Evolutionary conservation across 768 basidiomycete species (phyloP).

Genomic region (Hemileccinum impolitum): DNA sequence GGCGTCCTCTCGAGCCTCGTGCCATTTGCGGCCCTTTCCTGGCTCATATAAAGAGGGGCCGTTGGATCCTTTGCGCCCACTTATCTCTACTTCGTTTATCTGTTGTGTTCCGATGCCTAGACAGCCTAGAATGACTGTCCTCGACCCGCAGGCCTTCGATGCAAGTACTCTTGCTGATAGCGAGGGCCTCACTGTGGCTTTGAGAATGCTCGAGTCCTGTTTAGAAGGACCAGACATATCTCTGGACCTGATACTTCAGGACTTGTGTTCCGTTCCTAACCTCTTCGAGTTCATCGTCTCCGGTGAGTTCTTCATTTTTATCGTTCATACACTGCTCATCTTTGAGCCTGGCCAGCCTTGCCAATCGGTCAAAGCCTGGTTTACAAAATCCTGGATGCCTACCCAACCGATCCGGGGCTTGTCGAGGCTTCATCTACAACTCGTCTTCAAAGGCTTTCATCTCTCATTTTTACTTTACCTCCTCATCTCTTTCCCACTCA

Average conservation of each 20-base stretch:
- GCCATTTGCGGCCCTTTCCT: not conserved
- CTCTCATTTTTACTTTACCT: constrained; percentile 23
- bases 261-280: constrained; percentile 24
- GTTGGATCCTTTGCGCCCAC: not conserved
- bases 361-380: constrained; percentile 13
- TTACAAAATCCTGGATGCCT: constrained; percentile 31
- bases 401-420: constrained; percentile 26
- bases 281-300: constrained; percentile 33
- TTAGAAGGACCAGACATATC: constrained; percentile 19
- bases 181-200: constrained; percentile 17
- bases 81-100: too few species aligned
- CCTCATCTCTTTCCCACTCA: constrained; percentile 12
- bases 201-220: constrained; percentile 21
- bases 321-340: not conserved
- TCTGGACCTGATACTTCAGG: constrained; percentile 25
- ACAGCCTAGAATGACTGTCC: constrained; percentile 1
- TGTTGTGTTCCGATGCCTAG: not conserved
- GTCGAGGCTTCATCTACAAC: constrained; percentile 19
- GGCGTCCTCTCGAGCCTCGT: not conserved
- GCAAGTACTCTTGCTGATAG: constrained; percentile 14
- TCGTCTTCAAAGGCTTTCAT: constrained; percentile 27
- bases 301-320: constrained; percentile 9
- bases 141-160: constrained; percentile 19
- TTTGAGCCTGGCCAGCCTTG: constrained; percentile 12
- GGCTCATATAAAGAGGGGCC: not conserved